Base-by-base conservation (phyloP, 768 basidiomycete species). In the Leccinellum luteum region DNA sequence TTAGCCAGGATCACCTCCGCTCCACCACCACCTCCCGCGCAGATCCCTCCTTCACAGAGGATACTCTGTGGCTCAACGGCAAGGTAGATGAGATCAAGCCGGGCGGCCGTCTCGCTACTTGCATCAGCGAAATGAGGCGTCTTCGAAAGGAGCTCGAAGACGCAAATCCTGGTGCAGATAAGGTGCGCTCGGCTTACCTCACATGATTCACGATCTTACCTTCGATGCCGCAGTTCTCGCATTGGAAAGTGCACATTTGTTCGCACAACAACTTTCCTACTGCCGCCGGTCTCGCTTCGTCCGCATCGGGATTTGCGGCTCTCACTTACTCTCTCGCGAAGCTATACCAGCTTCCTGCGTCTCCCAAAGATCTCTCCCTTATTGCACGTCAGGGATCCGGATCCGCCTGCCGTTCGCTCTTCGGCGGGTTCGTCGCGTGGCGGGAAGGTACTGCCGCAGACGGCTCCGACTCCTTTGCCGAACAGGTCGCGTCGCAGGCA, bases 261-360 rank as follows among this genome's bases (percentile, higher is more conserved):
- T 98, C 96, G 7, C 87, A 85, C 77, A 99, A 99, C 82, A 98
- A 98, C 79, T 98, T 99, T 81, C 97, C 97, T 30, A 99, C 97
- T 14, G 97, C 97, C 14, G 97, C 97, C 0, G 97, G 97, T 4
- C 86, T 99, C 47, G 97, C 97, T 1, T 98, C 95, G 1, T 98
- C 95, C 32, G 97, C 97, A 1, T 92, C 94, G 0, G 97, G 97
- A 15, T 95, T 98, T 66, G 96, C 97, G 4, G 97, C 97, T 0
- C 88, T 99, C 41, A 90, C 93, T 27, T 81, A 89, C 13, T 97
- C 95, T 52, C 83, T 99, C 51, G 87, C 94, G 1, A 79, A 85
- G 10, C 86, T 98, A 62, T 98, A 97, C 78, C 64, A 77, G 9
- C 89, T 99, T 51, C 87, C 91, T 9, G 78, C 85, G 25, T 78